Base-by-base conservation (phyloP, 768 basidiomycete genomes). In the Macrolepiota dolichaula region DNA sequence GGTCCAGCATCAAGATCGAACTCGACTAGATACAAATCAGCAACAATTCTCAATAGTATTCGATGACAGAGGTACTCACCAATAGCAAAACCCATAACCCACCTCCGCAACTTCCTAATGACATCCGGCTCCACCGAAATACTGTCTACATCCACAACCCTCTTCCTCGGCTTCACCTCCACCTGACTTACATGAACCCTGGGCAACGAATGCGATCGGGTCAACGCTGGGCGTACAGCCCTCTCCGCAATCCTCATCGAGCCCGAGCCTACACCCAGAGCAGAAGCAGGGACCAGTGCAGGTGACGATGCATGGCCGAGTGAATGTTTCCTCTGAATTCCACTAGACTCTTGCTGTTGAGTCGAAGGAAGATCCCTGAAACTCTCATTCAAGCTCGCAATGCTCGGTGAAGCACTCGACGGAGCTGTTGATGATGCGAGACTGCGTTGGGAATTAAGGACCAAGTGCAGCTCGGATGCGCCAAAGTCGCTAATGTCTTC, bases 1-100 rank as follows among this genome's bases (percentile, higher is more conserved):
- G 94, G 94, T 2, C 94, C 94, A 51, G 88, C 76, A 64, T 96
- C 94, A 50, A 94, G 72, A 73, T 97, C 94, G 68, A 97, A 97
- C 65, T 95, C 87, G 38, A 94, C 90, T 92, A 61, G 11, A 44
- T 40, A 22, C 6, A 29, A 1, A 22, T 29, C 25, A 15, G 22
- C 25, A 52, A 59, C 32, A 25, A 53, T 61, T 54, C 62, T 59
- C 32, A 7, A 25, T 22, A 60, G 32, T 22, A 19, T 17, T n/a
- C n/a, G 51, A 17, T 22, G 32, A n/a, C 22, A 11, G 13, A 64
- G 51, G 35, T 32, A 72, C 79, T 65, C 69, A 82, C 89, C 91
- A 56, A 91, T 77, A 49, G 80, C 85, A 51, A 92, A 79, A 15
- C 86, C 79, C 58, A 89, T 70, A 1, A 86, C 82, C 91, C 91